phyloP scores from a whole-genome alignment of 164 flowering plant genomes.

The Paratinospora sagittata region DNA sequence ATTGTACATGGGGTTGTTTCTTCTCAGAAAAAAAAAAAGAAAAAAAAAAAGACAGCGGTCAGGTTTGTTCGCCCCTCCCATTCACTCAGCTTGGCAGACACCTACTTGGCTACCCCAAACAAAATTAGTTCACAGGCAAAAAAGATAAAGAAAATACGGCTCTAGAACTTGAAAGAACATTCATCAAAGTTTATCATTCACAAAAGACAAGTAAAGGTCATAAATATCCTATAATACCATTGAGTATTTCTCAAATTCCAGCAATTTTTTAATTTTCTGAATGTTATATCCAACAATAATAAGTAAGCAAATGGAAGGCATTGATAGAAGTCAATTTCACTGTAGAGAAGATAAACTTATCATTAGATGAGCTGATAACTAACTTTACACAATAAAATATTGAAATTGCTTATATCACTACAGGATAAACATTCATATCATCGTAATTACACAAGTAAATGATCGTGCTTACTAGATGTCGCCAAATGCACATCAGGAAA shows the following conservation, averaged over 20 bases:
- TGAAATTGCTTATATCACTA: neutral
- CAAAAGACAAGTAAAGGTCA: neutral
- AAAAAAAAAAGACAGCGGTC: too few species aligned
- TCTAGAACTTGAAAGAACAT: neutral
- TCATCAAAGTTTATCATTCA: neutral
- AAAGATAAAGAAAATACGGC: neutral
- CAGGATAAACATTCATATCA: neutral
- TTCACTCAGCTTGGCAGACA: too few species aligned
- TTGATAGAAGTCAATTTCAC: neutral
- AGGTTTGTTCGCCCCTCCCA: too few species aligned
- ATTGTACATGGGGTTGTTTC: too few species aligned
- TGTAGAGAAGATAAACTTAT: neutral
- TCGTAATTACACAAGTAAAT: neutral
- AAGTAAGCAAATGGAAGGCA: neutral
- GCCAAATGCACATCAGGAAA: neutral
- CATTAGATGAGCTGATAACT: neutral
- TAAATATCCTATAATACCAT: neutral
- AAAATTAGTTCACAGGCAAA: neutral
- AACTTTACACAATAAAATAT: neutral
- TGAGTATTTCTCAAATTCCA: neutral
- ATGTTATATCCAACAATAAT: neutral
- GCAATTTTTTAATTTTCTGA: neutral
- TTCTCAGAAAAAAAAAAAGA: too few species aligned
- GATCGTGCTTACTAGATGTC: too few species aligned
- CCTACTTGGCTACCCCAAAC: too few species aligned